Base-by-base conservation (phyloP, 495 filamentous ascomycete genomes). In the Cryomyces minteri region DNA sequence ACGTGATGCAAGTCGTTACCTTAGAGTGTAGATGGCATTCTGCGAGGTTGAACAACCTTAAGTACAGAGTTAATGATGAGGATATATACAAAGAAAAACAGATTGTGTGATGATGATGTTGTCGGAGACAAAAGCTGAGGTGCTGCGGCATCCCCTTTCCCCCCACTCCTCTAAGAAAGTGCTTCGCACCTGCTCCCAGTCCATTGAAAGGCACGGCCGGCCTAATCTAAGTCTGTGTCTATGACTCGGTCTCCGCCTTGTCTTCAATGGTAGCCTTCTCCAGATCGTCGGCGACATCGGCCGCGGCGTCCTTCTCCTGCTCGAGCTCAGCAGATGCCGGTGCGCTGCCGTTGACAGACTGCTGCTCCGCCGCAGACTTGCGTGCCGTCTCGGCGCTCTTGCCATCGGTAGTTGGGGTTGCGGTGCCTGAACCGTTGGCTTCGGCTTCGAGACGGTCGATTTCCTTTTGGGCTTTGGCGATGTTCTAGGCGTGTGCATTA, bases 391-490 rank as follows among this genome's bases (percentile, higher is more conserved):
- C 68, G 30, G 58, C 63, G 28, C 48, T 48, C 30, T 56, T 47
- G 14, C 50, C 39, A 5, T 46, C 52, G 46, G 58, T 66, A 47
- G 59, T 49, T 30, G 59, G 56, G 51, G 50, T 48, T 36, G 60
- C 54, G 49, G 52, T 45, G 49, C 59, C 61, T 43, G 51, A 30
- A 53, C 53, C 6, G 57, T 49, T 56, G 65, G 58, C 43, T 67
- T 75, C 62, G 57, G 68, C 55, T 50, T 82, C 77, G 28, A 82
- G 67, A 41, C 68, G 68, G 45, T 73, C 69, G 51, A 82, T 82
- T 51, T 80, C 77, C 46, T 76, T 76, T 58, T 79, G 63, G 43
- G 76, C 77, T 54, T 76, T 77, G 48, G 73, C 72, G 58, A 85
- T 78, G 60, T 85, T 85, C 80, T 84, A 4, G 38, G 4, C 55